Evolutionary conservation across 352 stramenopile species (phyloP).

Genomic region (Pythium utonaiense): DNA sequence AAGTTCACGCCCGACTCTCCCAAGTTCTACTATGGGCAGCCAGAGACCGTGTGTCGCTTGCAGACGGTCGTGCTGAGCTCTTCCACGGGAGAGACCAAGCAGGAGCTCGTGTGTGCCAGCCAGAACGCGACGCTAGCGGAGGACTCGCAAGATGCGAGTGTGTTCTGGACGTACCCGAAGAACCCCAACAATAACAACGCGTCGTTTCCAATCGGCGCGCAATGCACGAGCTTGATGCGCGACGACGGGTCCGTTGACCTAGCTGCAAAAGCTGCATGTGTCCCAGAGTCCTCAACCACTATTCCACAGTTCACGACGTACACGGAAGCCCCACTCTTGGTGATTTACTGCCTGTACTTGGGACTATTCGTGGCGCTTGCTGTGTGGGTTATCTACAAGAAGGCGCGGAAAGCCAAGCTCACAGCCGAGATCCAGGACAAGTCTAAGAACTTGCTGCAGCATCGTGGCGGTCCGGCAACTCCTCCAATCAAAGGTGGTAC

Average conservation of each 20-base stretch:
- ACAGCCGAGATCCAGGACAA: not conserved
- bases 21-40: conserved; percentile 49
- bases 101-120: conserved; percentile 22
- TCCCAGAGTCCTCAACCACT: conserved; percentile 11
- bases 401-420: conserved; percentile 4
- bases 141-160: conserved; percentile 39
- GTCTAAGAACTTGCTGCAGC: not conserved
- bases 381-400: conserved; percentile 3
- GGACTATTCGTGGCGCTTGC: conserved; percentile 4
- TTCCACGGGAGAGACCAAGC: conserved; percentile 13
- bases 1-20: conserved; percentile 41
- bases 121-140: conserved; percentile 46
- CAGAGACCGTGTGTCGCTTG: conserved; percentile 46
- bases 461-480: conserved; percentile 6
- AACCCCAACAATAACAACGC: conserved; percentile 73
- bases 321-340: conserved; percentile 41
- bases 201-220: conserved; percentile 52
- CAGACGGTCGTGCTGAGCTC: conserved; percentile 26
- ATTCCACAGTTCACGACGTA: conserved; percentile 55
- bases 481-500: not conserved
- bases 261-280: conserved; percentile 29
- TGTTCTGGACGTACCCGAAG: conserved; percentile 52
- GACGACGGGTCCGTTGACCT: conserved; percentile 30
- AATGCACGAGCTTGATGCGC: conserved; percentile 47
- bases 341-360: conserved; percentile 50